Conservation (phyloP, 1,139 yeast species). For the Diutina sp. region DNA sequence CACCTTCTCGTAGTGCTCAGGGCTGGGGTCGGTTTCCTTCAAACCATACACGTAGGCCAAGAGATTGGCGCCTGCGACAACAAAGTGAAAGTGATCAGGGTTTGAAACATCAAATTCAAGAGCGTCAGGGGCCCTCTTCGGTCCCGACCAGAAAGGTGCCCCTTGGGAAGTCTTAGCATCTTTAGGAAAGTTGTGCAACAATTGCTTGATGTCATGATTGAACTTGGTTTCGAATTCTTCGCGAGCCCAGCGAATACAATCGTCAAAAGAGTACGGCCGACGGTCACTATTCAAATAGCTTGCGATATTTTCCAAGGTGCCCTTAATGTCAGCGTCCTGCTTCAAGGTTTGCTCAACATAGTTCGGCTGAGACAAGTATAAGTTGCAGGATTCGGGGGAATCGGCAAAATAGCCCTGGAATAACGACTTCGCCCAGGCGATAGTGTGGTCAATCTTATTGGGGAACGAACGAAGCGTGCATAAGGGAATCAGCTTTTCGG, state of each 20-base stretch:
- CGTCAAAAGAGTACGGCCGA: constrained; percentile 84
- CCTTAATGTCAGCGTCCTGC: constrained; percentile 85
- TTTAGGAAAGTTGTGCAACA: constrained; percentile 84
- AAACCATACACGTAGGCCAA: constrained; percentile 86
- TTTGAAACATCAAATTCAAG: constrained; percentile 64
- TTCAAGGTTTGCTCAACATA: constrained; percentile 84
- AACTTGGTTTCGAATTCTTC: constrained; percentile 74
- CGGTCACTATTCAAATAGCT: constrained; percentile 43
- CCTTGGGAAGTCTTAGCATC: constrained; percentile 89
- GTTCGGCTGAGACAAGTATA: constrained; percentile 84
- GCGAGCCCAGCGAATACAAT: constrained; percentile 94
- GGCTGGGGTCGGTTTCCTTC: constrained; percentile 31
- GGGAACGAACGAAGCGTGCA: constrained; percentile 97
- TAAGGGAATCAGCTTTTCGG: constrained; percentile 92
- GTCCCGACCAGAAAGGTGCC: constrained; percentile 96
- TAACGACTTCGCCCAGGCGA: constrained; percentile 96
- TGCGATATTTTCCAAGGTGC: constrained; percentile 67
- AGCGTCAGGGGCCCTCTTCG: constrained; percentile 91
- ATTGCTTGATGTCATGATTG: constrained; percentile 77
- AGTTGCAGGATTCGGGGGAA: constrained; percentile 83
- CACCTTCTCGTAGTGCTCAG: constrained; percentile 34
- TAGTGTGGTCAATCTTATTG: constrained; percentile 93
- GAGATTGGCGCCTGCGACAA: constrained; percentile 82
- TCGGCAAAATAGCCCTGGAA: constrained; percentile 92
- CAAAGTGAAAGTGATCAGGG: constrained; percentile 67